Evolutionary conservation across 2,329 filamentous ascomycete species (phyloP).

Genomic region (Tolypocladium ophioglossoides): DNA sequence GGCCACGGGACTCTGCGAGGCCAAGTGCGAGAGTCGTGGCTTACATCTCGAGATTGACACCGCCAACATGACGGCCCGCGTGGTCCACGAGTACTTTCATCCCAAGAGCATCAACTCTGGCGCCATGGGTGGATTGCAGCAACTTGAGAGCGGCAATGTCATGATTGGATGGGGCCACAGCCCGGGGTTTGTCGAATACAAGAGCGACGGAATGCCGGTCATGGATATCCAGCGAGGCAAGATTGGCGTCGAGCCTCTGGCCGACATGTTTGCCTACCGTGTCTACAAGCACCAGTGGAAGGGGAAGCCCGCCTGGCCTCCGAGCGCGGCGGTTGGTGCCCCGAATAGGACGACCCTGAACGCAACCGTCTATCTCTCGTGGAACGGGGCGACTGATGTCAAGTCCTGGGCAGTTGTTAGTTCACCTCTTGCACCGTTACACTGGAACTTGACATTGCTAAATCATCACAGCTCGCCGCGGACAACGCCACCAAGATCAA

Average conservation of each 20-base stretch:
- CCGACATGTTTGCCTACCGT: constrained; percentile 18
- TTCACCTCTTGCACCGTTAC: background rate
- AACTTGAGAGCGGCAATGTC: constrained; percentile 16
- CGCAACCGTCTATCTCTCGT: background rate
- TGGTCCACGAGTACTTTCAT: constrained; percentile 19
- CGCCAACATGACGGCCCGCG: constrained; percentile 14
- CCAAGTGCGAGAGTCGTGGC: background rate
- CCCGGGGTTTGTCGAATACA: background rate
- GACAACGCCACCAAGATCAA: background rate
- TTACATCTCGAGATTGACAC: constrained; percentile 18
- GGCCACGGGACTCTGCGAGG: constrained; percentile 15
- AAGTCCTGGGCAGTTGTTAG: background rate
- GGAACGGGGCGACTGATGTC: background rate
- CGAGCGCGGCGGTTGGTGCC: constrained; percentile 8
- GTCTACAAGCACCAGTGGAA: constrained; percentile 16
- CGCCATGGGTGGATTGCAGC: constrained; percentile 15
- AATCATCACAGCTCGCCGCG: background rate
- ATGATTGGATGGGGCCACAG: constrained; percentile 8
- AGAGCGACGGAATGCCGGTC: background rate
- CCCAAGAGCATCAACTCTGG: constrained; percentile 13
- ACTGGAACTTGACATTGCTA: background rate
- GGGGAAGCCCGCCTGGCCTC: constrained; percentile 17
- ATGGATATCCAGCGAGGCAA: constrained; percentile 6
- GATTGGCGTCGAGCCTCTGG: constrained; percentile 9
- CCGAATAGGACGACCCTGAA: background rate